These are phyloP conservation scores for Sarocladium brachiariae DNA, from an alignment of 2,329 filamentous ascomycete genomes.

Conservation along the genomic window DNA sequence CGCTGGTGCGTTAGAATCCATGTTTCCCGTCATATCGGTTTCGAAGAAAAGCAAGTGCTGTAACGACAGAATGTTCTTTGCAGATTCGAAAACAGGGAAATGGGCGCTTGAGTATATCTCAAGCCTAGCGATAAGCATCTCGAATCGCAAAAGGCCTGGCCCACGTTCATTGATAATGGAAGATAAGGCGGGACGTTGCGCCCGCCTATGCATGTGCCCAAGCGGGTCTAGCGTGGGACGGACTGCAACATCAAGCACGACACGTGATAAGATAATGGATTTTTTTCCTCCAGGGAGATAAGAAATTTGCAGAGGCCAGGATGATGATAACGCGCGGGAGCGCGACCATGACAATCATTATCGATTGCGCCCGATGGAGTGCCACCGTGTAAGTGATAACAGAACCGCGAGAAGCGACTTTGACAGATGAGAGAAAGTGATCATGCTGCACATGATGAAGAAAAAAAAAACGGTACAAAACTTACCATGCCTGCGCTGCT, in stretches of 20 bases:
- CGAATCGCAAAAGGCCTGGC: conserved; percentile 25
- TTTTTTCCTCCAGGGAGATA: conserved; percentile 11
- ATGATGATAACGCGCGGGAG: conserved; percentile 9
- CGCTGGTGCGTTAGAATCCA: conserved; percentile 48
- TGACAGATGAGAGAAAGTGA: not conserved
- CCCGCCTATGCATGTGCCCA: conserved; percentile 15
- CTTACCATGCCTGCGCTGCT: conserved; percentile 15
- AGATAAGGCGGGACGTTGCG: conserved; percentile 16
- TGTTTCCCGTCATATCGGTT: not conserved
- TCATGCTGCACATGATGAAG: not conserved
- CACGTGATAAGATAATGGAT: conserved; percentile 12
- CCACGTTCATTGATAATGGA: conserved; percentile 29
- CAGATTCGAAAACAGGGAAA: not conserved
- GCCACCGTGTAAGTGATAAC: conserved; percentile 9
- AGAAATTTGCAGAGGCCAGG: conserved; percentile 9
- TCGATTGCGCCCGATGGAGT: conserved; percentile 11
- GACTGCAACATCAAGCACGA: not conserved
- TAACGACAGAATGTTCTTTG: not conserved
- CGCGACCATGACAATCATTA: conserved; percentile 8
- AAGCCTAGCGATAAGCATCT: conserved; percentile 30
- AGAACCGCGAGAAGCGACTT: not conserved
- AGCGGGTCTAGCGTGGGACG: conserved; percentile 16
- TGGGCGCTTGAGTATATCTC: conserved; percentile 1
- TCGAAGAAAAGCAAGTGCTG: not conserved
- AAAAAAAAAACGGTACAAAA: not conserved